Evolutionary conservation across 345 rosid genomes (phyloP), one percentile per base, ranked within the genome.

Genomic region (Erysimum cheiranthoides): DNA sequence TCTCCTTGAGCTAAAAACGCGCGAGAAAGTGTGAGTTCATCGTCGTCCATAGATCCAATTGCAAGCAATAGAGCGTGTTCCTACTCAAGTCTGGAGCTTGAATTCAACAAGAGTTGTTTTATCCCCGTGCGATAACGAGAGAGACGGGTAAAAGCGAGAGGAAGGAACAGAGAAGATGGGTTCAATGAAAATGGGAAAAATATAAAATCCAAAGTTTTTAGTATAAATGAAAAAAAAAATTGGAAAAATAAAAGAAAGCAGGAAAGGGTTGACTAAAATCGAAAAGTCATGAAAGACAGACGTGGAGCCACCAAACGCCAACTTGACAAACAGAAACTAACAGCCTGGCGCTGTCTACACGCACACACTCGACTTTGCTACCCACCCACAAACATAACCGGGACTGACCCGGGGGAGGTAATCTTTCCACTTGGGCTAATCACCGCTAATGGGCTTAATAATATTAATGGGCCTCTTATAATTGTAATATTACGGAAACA

Each of bases 261-360:
- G 32, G 80, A 76, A 8, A 64, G 67, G 67, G 80, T 65, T 77
- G 80, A 77, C 80, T 31, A 57, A 70, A 36, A 30, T 47, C 34
- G 80, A 77, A 77, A 77, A 77, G 80, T 77, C 80, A 18, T 63
- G 18, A 47, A n/a, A 47, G 61, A 64, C 39, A 70, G 72, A 65
- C 76, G 80, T 77, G 80, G 76, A 77, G 62, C 54, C 80, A 77
- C 80, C 76, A 77, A 77, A 65, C 72, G 76, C 68, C 80, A 77
- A 71, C 76, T 77, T 71, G 76, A 77, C 61, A 27, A 45, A 21
- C 57, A 25, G n/a, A 66, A 73, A 74, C 60, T 16, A 46, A 57
- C 80, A 71, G 68, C 68, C 80, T 70, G 76, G 59, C 72, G 5
- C 25, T 63, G 67, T 52, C 10, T n/a, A 6, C 3, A 1, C 17